phyloP scores from a whole-genome alignment of 352 stramenopile species.

The Globisporangium iwayamae region DNA sequence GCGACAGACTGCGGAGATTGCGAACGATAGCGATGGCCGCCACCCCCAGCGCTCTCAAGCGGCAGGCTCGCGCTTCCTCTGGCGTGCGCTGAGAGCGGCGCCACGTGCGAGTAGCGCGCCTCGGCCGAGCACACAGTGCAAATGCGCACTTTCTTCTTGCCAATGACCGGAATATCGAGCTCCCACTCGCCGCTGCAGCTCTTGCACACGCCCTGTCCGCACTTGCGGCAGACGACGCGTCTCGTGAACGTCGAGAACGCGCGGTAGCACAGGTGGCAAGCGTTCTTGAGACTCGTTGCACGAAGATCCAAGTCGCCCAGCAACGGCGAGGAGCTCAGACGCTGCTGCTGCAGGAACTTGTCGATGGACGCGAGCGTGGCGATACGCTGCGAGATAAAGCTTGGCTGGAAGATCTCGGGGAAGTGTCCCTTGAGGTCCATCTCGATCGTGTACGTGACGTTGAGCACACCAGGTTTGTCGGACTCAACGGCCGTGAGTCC shows the following conservation, averaged over 20 bases:
- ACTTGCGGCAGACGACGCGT: slow-evolving; percentile 72
- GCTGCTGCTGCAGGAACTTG: slow-evolving; percentile 74
- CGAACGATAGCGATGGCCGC: not conserved
- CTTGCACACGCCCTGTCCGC: slow-evolving; percentile 68
- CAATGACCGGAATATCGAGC: slow-evolving; percentile 76
- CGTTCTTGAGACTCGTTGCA: slow-evolving; percentile 1
- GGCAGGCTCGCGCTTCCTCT: slow-evolving; percentile 1
- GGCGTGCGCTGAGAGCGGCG: slow-evolving; percentile 12
- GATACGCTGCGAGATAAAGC: slow-evolving; percentile 66
- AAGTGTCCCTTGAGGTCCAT: slow-evolving; percentile 84
- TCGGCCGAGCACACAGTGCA: slow-evolving; percentile 81
- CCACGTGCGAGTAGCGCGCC: slow-evolving; percentile 53
- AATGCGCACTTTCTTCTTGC: slow-evolving; percentile 74
- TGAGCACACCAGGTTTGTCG: slow-evolving; percentile 62
- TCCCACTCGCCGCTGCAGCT: slow-evolving; percentile 79
- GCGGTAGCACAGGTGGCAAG: slow-evolving; percentile 76
- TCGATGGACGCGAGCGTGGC: slow-evolving; percentile 67
- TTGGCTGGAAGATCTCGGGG: slow-evolving; percentile 60
- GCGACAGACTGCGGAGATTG: not conserved
- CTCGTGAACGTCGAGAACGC: slow-evolving; percentile 47
- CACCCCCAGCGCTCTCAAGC: not conserved
- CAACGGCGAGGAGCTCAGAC: slow-evolving; percentile 70
- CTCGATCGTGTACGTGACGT: slow-evolving; percentile 82
- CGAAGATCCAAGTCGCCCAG: slow-evolving; percentile 77
- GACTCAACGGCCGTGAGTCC: slow-evolving; percentile 77